Evolutionary conservation across 164 flowering plant species (phyloP).

Genomic region (Kingdonia uniflora): DNA sequence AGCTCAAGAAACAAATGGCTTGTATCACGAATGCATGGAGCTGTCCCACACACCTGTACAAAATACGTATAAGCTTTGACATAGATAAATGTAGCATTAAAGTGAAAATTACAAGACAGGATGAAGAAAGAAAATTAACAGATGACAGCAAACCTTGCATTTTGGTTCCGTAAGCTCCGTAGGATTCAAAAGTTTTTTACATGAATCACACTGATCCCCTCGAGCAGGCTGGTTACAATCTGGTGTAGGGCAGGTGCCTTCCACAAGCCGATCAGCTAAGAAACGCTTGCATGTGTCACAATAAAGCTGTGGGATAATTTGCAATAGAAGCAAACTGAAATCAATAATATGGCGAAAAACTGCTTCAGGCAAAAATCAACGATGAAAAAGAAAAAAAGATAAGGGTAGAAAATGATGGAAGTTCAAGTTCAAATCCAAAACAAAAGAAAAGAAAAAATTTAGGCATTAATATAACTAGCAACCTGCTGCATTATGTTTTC

Average conservation of each 20-base stretch:
- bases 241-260: conserved; percentile 73
- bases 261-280: conserved; percentile 90
- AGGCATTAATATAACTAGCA: background rate
- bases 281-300: conserved; percentile 74
- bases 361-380: too few relatives aligned
- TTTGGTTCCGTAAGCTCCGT: conserved; percentile 76
- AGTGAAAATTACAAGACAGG: background rate
- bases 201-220: conserved; percentile 95
- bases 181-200: conserved; percentile 83
- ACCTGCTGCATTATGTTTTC: conserved; percentile 94
- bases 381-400: too few relatives aligned
- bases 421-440: too few relatives aligned
- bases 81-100: too few relatives aligned
- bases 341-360: too few relatives aligned
- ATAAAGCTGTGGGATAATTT: conserved; percentile 45
- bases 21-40: conserved; percentile 76
- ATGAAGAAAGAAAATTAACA: conserved; percentile 1
- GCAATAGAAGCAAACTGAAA: conserved; percentile 6
- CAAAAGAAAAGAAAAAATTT: background rate
- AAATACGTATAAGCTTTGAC: background rate
- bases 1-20: conserved; percentile 89
- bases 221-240: conserved; percentile 78
- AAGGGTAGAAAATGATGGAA: too few relatives aligned
- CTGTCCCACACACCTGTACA: conserved; percentile 47
- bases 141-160: conserved; percentile 53